Conservation (phyloP, 2,329 filamentous ascomycete genomes). For the Cladosporium cucumerinum region DNA sequence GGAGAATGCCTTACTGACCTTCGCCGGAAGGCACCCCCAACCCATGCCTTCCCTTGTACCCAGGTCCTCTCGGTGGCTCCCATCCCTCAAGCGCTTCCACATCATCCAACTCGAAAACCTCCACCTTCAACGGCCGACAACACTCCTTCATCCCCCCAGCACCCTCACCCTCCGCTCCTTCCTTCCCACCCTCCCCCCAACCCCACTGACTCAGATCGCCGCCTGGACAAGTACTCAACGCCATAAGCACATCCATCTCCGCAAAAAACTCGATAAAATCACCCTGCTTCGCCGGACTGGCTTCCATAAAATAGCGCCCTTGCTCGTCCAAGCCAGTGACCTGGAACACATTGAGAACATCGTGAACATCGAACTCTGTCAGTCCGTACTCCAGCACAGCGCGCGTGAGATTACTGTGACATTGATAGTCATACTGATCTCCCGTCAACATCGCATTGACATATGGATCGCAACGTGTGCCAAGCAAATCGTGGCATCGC, state of each 20-base stretch:
- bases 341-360: slow-evolving; percentile 84
- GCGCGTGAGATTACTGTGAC: slow-evolving; percentile 75
- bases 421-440: slow-evolving; percentile 75
- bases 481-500: slow-evolving; percentile 73
- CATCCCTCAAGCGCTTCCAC: slow-evolving; percentile 56
- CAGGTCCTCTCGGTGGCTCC: slow-evolving; percentile 58
- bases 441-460: slow-evolving; percentile 70
- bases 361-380: slow-evolving; percentile 72
- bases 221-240: slow-evolving; percentile 69
- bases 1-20: slow-evolving; percentile 3
- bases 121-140: slow-evolving; percentile 70
- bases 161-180: slow-evolving; percentile 49
- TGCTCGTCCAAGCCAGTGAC: slow-evolving; percentile 71
- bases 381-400: slow-evolving; percentile 67
- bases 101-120: slow-evolving; percentile 61
- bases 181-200: slow-evolving; percentile 57
- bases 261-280: slow-evolving; percentile 75
- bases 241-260: slow-evolving; percentile 69
- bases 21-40: slow-evolving; percentile 51
- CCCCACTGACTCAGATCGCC: slow-evolving; percentile 81
- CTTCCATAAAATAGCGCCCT: slow-evolving; percentile 74
- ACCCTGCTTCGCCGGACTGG: slow-evolving; percentile 53
- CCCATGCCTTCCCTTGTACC: slow-evolving; percentile 65
- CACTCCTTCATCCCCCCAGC: slow-evolving; percentile 66
- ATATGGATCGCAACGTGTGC: slow-evolving; percentile 81